phyloP scores from a whole-genome alignment of 2,329 filamentous ascomycete species.

The Pestalotiopsis sp. region DNA sequence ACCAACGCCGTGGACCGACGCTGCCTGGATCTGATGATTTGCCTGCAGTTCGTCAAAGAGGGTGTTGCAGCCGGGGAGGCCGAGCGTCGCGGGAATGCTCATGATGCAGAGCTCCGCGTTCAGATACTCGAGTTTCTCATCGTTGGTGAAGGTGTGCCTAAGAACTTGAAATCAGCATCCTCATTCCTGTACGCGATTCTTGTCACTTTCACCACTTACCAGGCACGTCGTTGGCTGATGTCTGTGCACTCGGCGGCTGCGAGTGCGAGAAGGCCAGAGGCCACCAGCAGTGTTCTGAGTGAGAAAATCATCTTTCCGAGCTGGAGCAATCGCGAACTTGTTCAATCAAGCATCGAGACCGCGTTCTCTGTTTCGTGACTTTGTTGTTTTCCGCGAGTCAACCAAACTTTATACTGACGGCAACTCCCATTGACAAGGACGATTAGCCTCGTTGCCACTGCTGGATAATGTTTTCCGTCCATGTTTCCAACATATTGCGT shows the following conservation, averaged over 20 bases:
- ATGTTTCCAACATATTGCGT: not conserved
- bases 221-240: not conserved
- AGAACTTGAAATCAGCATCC: not conserved
- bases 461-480: not conserved
- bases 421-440: too few species aligned
- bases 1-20: not conserved
- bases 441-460: not conserved
- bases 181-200: not conserved
- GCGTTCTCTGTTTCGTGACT: too few species aligned
- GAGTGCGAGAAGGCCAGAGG: not conserved
- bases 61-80: constrained; percentile 6
- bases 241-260: not conserved
- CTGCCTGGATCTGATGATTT: not conserved
- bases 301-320: not conserved
- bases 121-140: constrained; percentile 3
- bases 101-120: constrained; percentile 8
- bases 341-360: too few species aligned
- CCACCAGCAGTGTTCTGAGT: not conserved
- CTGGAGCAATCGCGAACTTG: not conserved
- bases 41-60: not conserved
- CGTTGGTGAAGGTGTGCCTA: not conserved
- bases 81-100: not conserved
- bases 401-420: too few species aligned
- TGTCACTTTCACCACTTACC: not conserved
- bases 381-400: too few species aligned